These are phyloP conservation scores for Allantophomopsis cytisporea DNA, from an alignment of 2,329 filamentous ascomycete species.

Conservation along the genomic window DNA sequence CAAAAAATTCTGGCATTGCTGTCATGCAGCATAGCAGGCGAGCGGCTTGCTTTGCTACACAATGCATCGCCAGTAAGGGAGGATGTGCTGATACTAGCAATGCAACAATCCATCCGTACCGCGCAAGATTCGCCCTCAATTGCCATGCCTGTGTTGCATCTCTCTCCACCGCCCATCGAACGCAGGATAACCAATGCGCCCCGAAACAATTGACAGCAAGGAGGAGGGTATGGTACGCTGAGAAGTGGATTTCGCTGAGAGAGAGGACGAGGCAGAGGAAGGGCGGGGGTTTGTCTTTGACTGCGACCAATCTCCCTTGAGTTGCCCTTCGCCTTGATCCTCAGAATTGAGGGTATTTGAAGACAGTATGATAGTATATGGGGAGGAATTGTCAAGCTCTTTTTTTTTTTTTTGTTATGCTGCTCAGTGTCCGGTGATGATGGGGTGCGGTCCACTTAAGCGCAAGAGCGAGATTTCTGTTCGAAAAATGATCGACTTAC, in stretches of 20 bases:
- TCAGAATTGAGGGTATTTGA: background rate
- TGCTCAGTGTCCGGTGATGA: background rate
- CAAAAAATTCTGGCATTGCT: too few species aligned
- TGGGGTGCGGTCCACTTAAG: conserved; percentile 15
- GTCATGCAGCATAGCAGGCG: too few species aligned
- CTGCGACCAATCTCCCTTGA: conserved; percentile 10
- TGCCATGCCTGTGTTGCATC: too few species aligned
- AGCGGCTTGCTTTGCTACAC: too few species aligned
- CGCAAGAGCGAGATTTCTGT: conserved; percentile 9
- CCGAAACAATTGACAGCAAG: too few species aligned
- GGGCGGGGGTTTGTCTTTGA: background rate
- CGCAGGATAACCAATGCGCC: too few species aligned
- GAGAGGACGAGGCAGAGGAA: background rate
- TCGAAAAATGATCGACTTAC: conserved; percentile 14
- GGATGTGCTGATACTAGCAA: too few species aligned
- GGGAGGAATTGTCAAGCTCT: background rate
- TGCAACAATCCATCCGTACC: too few species aligned
- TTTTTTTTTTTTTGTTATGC: background rate
- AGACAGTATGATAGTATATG: background rate
- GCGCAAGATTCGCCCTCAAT: too few species aligned
- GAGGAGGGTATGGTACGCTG: too few species aligned
- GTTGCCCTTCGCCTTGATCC: background rate
- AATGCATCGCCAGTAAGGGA: too few species aligned
- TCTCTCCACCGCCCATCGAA: too few species aligned
- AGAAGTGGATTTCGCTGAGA: background rate